Evolutionary conservation across 805 yeast genomes (phyloP), one percentile per base, ranked within the genome.

Genomic region (Candida lessepsii): DNA sequence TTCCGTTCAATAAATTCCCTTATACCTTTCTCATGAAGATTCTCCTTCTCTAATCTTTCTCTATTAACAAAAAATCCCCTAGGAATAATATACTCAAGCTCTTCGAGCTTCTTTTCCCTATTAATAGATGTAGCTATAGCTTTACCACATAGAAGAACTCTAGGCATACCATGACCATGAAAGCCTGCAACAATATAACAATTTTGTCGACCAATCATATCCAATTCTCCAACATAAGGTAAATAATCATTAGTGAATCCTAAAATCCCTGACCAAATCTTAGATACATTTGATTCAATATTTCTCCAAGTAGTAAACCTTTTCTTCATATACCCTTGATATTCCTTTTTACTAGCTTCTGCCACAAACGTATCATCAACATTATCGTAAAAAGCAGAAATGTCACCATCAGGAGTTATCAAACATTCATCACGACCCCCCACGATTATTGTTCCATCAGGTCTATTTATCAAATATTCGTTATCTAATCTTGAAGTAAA

Each of bases 141-240:
- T 40, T 67, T 63, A 11, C 71, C 74, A 30, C 61, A 47, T 5
- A 67, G 38, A 40, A 64, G 63, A 8, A 70, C 67, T 29, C 76
- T 55, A 24, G 78, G 76, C 76, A 73, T 71, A 16, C 78, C 78
- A 51, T 73, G 78, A 2, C 77, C 78, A 30, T 68, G 65, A 52
- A 70, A 73, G 0, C 78, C 78, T 3, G 76, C 76, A 45, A 61
- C 54, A n/a, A 67, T 54, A 42, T 51, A 71, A n/a, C 61, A 56
- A 40, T 60, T 54, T 26, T 51, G 47, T 23, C 57, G 56, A 3
- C 41, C 40, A 4, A 41, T 37, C 7, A 29, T 5, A 2, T 53
- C 30, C 21, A 71, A 41, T 39, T 64, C 69, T 16, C 78, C 78
- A 14, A 72, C 71, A 36, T 63, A 60, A 2, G 78, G 78, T 18